A percentile compares a stretch with the other conserved stretches of the same genome.
phyloP scores from a whole-genome alignment of 2,329 filamentous ascomycete genomes.

The Colletotrichum cereale region DNA sequence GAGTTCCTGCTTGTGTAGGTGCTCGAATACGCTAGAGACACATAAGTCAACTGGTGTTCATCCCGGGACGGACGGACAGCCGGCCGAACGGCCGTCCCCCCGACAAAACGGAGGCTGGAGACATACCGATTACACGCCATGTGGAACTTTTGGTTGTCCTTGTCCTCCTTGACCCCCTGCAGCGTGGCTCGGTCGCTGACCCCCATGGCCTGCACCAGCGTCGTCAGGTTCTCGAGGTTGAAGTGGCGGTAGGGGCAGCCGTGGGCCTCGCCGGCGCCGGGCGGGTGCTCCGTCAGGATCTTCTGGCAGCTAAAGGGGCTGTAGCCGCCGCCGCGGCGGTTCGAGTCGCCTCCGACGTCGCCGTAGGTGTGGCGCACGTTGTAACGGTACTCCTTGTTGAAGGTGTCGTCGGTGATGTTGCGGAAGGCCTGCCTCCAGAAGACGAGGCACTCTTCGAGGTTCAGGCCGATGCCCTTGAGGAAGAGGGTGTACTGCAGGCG shows the following conservation, averaged over 20 bases:
- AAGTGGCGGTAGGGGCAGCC: slow-evolving; percentile 98
- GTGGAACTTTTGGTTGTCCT: slow-evolving; percentile 89
- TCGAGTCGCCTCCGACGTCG: slow-evolving; percentile 92
- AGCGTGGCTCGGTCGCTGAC: slow-evolving; percentile 83
- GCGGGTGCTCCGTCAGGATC: slow-evolving; percentile 89
- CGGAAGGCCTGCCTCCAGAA: slow-evolving; percentile 94
- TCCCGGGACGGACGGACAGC: too few relatives aligned
- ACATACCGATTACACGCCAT: slow-evolving; percentile 91
- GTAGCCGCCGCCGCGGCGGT: slow-evolving; percentile 88
- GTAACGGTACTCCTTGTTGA: slow-evolving; percentile 98
- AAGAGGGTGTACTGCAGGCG: slow-evolving; percentile 96
- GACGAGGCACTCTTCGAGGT: slow-evolving; percentile 87
- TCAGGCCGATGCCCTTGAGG: slow-evolving; percentile 93
- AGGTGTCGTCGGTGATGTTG: slow-evolving; percentile 90
- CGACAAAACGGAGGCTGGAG: background rate
- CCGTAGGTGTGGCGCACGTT: slow-evolving; percentile 96
- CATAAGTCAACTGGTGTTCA: slow-evolving; percentile 34
- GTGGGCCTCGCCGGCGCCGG: slow-evolving; percentile 88
- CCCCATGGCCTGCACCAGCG: slow-evolving; percentile 81
- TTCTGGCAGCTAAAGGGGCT: slow-evolving; percentile 95
- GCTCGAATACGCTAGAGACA: slow-evolving; percentile 81
- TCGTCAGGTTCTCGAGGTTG: slow-evolving; percentile 84
- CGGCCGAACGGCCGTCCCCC: background rate
- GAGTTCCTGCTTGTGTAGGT: slow-evolving; percentile 83
- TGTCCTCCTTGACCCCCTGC: slow-evolving; percentile 87